phyloP scores from a whole-genome alignment of 345 rosid species.

The Xanthoceras sorbifolium region DNA sequence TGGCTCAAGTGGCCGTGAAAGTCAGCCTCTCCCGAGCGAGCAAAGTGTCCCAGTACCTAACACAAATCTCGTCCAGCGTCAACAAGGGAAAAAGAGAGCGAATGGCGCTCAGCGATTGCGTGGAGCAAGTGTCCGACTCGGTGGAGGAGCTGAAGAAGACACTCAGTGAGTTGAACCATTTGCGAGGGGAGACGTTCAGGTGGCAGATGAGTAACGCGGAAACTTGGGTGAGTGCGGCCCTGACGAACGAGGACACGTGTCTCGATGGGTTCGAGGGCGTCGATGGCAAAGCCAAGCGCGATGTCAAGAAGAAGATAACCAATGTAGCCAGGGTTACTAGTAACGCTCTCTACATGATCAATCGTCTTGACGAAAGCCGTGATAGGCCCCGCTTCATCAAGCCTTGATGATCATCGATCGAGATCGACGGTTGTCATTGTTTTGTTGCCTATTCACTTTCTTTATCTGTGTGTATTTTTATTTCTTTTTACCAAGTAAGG shows the following conservation, averaged over 20 bases:
- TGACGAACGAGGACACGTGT: constrained; percentile 89
- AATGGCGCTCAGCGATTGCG: constrained; percentile 65
- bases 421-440: constrained; percentile 24
- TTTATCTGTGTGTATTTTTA: too few relatives aligned
- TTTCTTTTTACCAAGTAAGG: neutral
- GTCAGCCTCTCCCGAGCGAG: constrained; percentile 58
- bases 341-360: constrained; percentile 83
- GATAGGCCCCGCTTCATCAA: constrained; percentile 22
- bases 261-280: constrained; percentile 70
- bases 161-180: constrained; percentile 56
- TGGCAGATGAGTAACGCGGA: constrained; percentile 77
- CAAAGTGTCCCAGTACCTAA: constrained; percentile 38
- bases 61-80: constrained; percentile 18
- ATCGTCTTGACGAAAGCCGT: constrained; percentile 48
- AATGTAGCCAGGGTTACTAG: constrained; percentile 75
- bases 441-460: too few relatives aligned
- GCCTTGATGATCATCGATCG: constrained; percentile 23
- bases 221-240: constrained; percentile 87
- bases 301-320: constrained; percentile 53
- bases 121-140: constrained; percentile 68
- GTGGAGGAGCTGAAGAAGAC: constrained; percentile 65
- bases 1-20: constrained; percentile 74
- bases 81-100: constrained; percentile 41
- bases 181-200: constrained; percentile 50
- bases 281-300: constrained; percentile 40